Evolutionary conservation across 257 asterid species (phyloP).

Genomic region (Prunella vulgaris): DNA sequence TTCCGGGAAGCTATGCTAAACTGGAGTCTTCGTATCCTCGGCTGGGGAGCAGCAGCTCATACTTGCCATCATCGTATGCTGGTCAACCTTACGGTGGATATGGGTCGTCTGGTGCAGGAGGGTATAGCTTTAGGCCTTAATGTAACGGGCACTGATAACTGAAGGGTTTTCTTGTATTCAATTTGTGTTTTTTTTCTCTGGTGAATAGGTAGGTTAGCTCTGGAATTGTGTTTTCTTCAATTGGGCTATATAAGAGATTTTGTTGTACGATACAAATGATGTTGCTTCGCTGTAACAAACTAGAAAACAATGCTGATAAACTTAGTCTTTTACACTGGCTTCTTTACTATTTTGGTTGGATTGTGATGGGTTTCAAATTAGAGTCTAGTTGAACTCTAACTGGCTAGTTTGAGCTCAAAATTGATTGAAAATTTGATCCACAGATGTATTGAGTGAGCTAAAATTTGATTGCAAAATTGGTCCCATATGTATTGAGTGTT

Average conservation of each 20-base stretch:
- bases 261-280: not conserved
- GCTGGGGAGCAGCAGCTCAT: conserved; percentile 43
- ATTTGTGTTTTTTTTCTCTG: not conserved
- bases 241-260: not conserved
- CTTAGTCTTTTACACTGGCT: no score
- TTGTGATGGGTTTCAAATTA: no score
- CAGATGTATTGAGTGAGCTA: no score
- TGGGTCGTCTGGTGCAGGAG: conserved; percentile 67
- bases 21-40: conserved; percentile 58
- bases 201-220: not conserved
- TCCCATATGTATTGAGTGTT: no score
- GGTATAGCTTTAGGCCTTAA: conserved; percentile 59
- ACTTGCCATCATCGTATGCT: conserved; percentile 42
- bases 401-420: no score
- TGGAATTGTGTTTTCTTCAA: not conserved
- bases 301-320: not conserved
- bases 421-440: no score
- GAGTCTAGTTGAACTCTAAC: no score
- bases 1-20: conserved; percentile 32
- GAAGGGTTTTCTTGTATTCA: conserved; percentile 15
- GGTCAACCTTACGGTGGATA: conserved; percentile 56
- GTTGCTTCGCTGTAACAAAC: not conserved
- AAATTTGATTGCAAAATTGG: no score
- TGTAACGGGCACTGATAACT: not conserved
- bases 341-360: no score